A percentile compares a stretch with the other conserved stretches of the same genome.
These are phyloP conservation scores for Tylopilus sp. DNA, from an alignment of 1,284 basidiomycete genomes.

Conservation along the genomic window DNA sequence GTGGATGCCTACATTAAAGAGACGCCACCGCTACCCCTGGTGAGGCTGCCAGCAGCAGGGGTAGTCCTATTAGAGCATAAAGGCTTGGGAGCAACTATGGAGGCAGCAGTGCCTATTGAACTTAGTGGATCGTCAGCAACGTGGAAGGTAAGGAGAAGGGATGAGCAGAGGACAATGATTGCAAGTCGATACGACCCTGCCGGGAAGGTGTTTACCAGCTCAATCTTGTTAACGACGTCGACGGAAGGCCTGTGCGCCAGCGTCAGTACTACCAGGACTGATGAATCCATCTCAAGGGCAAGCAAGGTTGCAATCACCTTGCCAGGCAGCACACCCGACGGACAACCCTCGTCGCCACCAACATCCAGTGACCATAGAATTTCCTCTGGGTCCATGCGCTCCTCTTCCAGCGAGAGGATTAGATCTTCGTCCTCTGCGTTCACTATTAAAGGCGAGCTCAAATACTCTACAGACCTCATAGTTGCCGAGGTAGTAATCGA, in stretches of 20 bases:
- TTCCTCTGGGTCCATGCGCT: conserved; percentile 22
- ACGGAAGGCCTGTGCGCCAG: conserved; percentile 3
- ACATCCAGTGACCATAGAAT: conserved; percentile 8
- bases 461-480: conserved; percentile 55
- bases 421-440: conserved; percentile 46
- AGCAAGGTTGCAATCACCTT: conserved; percentile 7
- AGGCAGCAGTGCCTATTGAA: conserved; percentile 3
- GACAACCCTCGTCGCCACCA: conserved; percentile 15
- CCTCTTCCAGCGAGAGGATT: conserved; percentile 20
- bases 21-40: conserved; percentile 58
- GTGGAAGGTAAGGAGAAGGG: conserved; percentile 60
- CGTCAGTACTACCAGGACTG: conserved; percentile 6
- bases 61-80: conserved; percentile 53
- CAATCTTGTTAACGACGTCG: conserved; percentile 40
- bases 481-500: conserved; percentile 74
- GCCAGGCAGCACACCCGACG: conserved; percentile 10
- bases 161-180: conserved; percentile 53
- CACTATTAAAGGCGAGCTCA: conserved; percentile 56
- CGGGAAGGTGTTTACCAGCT: conserved; percentile 47
- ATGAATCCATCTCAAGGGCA: conserved; percentile 21
- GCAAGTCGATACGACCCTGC: conserved; percentile 47
- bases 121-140: conserved; percentile 19
- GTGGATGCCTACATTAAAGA: conserved; percentile 70
- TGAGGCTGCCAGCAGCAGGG: conserved; percentile 62
- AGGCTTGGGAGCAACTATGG: conserved; percentile 7